Evolutionary conservation across 805 yeast genomes (phyloP), one percentile per base, ranked within the genome.

Genomic region (Nakazawaea pomicola): DNA sequence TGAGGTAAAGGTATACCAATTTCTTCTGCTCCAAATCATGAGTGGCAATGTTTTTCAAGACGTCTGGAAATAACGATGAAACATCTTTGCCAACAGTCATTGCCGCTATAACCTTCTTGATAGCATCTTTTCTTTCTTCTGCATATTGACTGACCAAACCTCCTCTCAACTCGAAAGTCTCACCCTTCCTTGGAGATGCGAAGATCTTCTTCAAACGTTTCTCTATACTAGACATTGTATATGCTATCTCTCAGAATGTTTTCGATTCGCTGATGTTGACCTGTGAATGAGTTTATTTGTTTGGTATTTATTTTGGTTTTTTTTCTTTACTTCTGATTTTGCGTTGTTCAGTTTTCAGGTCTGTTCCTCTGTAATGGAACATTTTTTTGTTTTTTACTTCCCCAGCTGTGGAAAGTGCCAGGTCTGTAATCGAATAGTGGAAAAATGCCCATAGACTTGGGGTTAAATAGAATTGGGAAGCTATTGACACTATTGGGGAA

Each of bases 41-140:
- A 1, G 99, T 93, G 41, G 99, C 97, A 51, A 93, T 84, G 64
- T 93, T 93, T 65, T 93, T 95, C 60, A 93, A 69, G 20, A 93
- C 95, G 61, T 93, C 98, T 2, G 99, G 99, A 53, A 93, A 93
- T 41, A 93, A 68, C 2, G 95, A 78, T 15, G 95, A 85, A 18
- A 93, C 98, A 60, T 93, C 99, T 57, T 93, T 93, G 9, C 98
- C 98, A 23, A 89, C 77, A 0, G 99, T 93, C 99, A 93, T 93
- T 45, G 96, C 98, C 44, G 93, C 95, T 56, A 93, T 93, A 16
- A 95, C 96, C 45, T 96, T 76, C 64, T 91, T 95, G 51, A 93
- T 93, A 14, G 99, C 95, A 60, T 93, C 99, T 59, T 93, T 93
- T 45, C 96, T 74, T 56, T 95, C 98, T 49, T 78, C 82, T 19